These are phyloP conservation scores for Atalantia buxifolia DNA, from an alignment of 345 rosid species.

Conservation along the genomic window DNA sequence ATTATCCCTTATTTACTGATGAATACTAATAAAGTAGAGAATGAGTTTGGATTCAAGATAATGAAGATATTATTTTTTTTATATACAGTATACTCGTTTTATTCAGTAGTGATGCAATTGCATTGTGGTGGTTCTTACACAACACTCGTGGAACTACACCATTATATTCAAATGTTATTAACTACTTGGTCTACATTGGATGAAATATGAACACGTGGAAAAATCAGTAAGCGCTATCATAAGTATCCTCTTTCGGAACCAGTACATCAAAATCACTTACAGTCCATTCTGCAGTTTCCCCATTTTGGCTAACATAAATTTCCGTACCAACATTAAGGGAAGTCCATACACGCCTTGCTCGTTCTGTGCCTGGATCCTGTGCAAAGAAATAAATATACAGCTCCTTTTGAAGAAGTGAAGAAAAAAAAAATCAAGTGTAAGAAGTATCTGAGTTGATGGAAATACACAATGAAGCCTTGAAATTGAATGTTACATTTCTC, in stretches of 20 bases:
- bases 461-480: background rate
- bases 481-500: too few relatives aligned
- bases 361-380: conserved; percentile 52
- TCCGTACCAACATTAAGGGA: conserved; percentile 51
- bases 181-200: background rate
- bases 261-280: conserved; percentile 49
- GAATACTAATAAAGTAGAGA: background rate
- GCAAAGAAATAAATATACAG: background rate
- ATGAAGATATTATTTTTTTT: background rate
- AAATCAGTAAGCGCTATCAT: conserved; percentile 2
- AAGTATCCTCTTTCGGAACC: conserved; percentile 24
- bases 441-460: background rate
- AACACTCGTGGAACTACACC: background rate
- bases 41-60: background rate
- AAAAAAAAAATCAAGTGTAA: background rate
- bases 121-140: background rate
- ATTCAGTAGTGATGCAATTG: background rate
- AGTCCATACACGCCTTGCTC: conserved; percentile 40
- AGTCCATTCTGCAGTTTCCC: conserved; percentile 45
- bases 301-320: conserved; percentile 38
- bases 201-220: background rate
- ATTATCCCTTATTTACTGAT: too few relatives aligned
- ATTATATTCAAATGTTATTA: background rate
- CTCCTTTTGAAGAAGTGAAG: background rate
- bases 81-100: background rate